These are phyloP conservation scores for Colletotrichum coccodes DNA, from an alignment of 2,329 filamentous ascomycete genomes.

Conservation along the genomic window DNA sequence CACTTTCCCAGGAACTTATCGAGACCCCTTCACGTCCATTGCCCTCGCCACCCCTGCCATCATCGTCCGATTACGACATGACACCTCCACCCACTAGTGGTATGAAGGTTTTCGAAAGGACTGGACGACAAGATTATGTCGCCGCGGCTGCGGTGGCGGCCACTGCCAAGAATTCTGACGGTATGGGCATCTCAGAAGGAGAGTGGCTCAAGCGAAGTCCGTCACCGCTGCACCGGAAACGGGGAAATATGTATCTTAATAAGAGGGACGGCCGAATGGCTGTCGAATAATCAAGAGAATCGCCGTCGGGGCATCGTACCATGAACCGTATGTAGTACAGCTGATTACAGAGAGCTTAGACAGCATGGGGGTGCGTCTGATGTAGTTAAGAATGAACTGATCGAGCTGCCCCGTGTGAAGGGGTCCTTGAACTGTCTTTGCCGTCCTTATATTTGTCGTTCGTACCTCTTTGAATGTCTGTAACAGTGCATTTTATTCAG, in stretches of 20 bases:
- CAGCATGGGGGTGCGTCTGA: neutral
- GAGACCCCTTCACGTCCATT: neutral
- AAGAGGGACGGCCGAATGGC: neutral
- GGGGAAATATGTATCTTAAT: neutral
- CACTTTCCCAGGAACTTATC: neutral
- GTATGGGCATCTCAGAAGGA: conserved; percentile 25
- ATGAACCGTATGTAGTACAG: neutral
- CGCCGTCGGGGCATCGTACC: no score
- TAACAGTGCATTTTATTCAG: no score
- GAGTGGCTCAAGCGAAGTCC: conserved; percentile 35
- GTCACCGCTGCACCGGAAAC: conserved; percentile 31
- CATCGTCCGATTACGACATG: conserved; percentile 37
- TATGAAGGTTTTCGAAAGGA: neutral
- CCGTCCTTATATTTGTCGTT: no score
- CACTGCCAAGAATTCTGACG: conserved; percentile 3
- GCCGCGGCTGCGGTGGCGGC: neutral
- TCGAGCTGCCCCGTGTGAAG: neutral
- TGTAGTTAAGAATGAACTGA: neutral
- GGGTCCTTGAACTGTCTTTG: no score
- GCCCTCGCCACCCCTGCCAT: conserved; percentile 11
- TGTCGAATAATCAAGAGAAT: neutral
- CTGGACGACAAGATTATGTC: neutral
- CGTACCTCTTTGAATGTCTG: no score
- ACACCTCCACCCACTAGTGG: conserved; percentile 31
- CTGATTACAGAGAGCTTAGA: neutral